Base-by-base conservation (phyloP, 2,329 filamentous ascomycete genomes). In the Aspergillus fumigatiaffinis region DNA sequence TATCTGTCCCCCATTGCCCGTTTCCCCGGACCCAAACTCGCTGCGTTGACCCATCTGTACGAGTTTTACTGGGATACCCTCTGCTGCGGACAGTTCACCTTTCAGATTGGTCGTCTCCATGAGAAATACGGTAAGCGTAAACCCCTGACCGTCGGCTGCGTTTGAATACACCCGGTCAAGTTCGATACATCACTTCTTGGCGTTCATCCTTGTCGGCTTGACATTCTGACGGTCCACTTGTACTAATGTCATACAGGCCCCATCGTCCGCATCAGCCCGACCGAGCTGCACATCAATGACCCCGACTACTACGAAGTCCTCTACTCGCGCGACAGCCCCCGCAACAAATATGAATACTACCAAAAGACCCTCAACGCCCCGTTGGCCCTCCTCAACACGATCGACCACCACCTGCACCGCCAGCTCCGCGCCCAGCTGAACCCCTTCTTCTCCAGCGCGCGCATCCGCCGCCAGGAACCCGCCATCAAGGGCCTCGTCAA, bases 211-310 rank as follows among this genome's bases (percentile, higher is more conserved):
- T 38, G 32, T 38, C 32, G 1, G 32, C 14, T 38, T 38, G 14
- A 38, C 32, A 17, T 44, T 26, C 7, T 5, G 25, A 26, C 25
- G 6, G 25, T 26, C 5, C 5, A 7, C 25, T 26, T 44, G 41
- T 21, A 44, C 21, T 44, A 9, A 44, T 21, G 21, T 9, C 42
- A 17, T 47, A 29, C 50, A 71, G 69, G 70, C 4, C 70, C 70
- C 4, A 72, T 73, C 44, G 67, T 72, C 23, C 69, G 71, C 29
- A 71, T 72, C 49, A 66, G 62, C 55, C 71, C 70, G 3, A 63
- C 63, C 50, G 70, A 72, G 55, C 57, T 73, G n/a, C 71, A 73
- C 52, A 64, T 72, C 58, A 62, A 65, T 25, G 70, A 73, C 50
- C 63, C 64, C 6, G 58, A 65, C 17, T 69, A 63, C 56, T 71